Evolutionary conservation across 2,329 filamentous ascomycete species (phyloP).

Genomic region (Ophiostoma tasmaniense): DNA sequence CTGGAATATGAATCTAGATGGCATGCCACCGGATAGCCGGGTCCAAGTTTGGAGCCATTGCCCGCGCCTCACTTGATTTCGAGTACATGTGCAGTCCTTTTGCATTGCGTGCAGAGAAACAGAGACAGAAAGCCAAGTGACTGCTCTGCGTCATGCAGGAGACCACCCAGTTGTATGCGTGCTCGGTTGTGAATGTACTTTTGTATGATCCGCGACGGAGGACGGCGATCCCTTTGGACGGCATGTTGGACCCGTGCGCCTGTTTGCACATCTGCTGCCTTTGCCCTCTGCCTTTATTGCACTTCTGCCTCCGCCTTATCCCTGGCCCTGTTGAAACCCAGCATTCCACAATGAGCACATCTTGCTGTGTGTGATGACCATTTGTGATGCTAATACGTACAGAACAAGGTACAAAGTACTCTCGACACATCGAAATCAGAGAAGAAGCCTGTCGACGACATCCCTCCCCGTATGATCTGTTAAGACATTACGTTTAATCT

Average conservation of each 20-base stretch:
- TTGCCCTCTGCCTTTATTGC: not conserved
- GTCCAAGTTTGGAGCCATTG: not conserved
- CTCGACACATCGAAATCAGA: not conserved
- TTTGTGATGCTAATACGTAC: not conserved
- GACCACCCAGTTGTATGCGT: not conserved
- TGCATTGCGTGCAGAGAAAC: not conserved
- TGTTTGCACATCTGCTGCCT: not conserved
- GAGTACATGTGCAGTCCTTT: not conserved
- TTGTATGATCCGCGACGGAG: not conserved
- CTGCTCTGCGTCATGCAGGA: not conserved
- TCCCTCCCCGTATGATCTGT: not conserved
- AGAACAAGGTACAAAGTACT: not conserved
- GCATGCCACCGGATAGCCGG: not conserved
- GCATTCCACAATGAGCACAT: not conserved
- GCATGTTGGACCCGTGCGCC: not conserved
- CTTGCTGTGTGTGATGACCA: not conserved
- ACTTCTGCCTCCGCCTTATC: not conserved
- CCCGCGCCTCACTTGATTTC: not conserved
- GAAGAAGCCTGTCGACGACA: not conserved
- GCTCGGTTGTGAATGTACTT: not conserved
- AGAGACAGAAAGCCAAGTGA: not conserved
- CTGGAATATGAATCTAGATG: not conserved
- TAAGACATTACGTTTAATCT: not conserved
- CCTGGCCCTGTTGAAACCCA: not conserved
- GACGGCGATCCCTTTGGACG: not conserved